A percentile compares a stretch with the other conserved stretches of the same genome.
Conservation (phyloP, 352 stramenopile species). For the Globisporangium perplexum region DNA sequence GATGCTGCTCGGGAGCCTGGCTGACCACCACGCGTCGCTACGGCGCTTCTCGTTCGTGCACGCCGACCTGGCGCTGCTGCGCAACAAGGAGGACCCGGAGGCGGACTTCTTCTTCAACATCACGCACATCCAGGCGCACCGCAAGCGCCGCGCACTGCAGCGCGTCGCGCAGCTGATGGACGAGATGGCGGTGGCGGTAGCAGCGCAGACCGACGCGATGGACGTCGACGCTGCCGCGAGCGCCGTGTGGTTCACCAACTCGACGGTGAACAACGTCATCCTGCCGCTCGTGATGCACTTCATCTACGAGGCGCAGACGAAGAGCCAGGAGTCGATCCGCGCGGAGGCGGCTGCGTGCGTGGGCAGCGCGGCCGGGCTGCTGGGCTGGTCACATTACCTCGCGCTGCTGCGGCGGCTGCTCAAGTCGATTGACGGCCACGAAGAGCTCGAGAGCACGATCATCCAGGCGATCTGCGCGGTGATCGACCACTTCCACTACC, state of each 20-base stretch:
- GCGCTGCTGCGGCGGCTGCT: constrained; percentile 89
- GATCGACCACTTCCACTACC: constrained; percentile 97
- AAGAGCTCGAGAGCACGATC: constrained; percentile 90
- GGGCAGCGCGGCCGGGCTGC: constrained; percentile 83
- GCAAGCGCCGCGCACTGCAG: constrained; percentile 89
- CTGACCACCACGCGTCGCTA: constrained; percentile 35
- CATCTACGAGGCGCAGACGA: constrained; percentile 93
- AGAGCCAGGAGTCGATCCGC: constrained; percentile 90
- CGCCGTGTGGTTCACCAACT: constrained; percentile 66
- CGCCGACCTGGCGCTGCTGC: constrained; percentile 56
- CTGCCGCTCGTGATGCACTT: constrained; percentile 95
- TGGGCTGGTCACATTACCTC: constrained; percentile 97
- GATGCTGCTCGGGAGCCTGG: constrained; percentile 65
- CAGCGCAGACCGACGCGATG: constrained; percentile 10
- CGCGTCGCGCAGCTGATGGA: constrained; percentile 87
- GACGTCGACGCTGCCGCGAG: constrained; percentile 10
- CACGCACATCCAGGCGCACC: constrained; percentile 97
- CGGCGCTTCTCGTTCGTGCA: constrained; percentile 52
- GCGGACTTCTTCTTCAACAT: constrained; percentile 99
- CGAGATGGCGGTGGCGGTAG: constrained; percentile 34
- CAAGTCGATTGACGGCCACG: constrained; percentile 88
- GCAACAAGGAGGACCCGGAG: constrained; percentile 86
- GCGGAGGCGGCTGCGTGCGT: constrained; percentile 92
- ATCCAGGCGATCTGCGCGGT: constrained; percentile 91
- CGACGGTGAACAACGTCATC: constrained; percentile 91